Evolutionary conservation across 306 rosid genomes (phyloP), one percentile per base, ranked within the genome.

Genomic region (Cercis canadensis): DNA sequence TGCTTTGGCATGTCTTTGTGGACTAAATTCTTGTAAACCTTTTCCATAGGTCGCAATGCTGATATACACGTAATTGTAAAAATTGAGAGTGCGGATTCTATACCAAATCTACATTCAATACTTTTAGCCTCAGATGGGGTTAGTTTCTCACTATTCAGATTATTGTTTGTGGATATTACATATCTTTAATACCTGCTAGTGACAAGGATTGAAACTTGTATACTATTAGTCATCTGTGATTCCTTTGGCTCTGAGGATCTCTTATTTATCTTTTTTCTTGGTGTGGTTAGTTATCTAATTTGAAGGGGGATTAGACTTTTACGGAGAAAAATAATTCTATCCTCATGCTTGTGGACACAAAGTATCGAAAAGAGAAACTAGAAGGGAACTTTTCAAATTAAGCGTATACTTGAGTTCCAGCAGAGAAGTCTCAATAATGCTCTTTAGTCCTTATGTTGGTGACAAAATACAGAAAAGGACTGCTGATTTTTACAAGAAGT

Each of bases 31-130:
- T 65, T 70, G 17, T 70, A 12, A 70, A 65, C 67, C 40, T 57
- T 57, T 79, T 72, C 37, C 73, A 24, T 50, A 94, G 98, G 87
- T 80, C 74, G 83, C 39, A 85, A 80, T 84, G 97, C 92, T 36
- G 92, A 87, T 83, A 89, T 94, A 72, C 88, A 84, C 8, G 96
- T 90, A 78, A 86, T 84, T 76, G 97, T 91, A 19, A 94, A 94
- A 84, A 94, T 94, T 83, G 98, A 94, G 83, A 90, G 98, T 80
- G 98, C 98, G 1, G 97, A 94, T 82, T 94, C 97, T 46, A 94
- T 94, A 41, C 88, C 88, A 44, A 94, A 94, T 81, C 97, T 94
- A 65, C 98, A 84, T 37, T 87, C 97, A 16, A 94, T 90, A 74
- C 86, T 94, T 78, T 78, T 85, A 34, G 98, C 96, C 74, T 89